Conservation (phyloP, 148 eudicot genomes). For the Tetragonia tetragonoides region DNA sequence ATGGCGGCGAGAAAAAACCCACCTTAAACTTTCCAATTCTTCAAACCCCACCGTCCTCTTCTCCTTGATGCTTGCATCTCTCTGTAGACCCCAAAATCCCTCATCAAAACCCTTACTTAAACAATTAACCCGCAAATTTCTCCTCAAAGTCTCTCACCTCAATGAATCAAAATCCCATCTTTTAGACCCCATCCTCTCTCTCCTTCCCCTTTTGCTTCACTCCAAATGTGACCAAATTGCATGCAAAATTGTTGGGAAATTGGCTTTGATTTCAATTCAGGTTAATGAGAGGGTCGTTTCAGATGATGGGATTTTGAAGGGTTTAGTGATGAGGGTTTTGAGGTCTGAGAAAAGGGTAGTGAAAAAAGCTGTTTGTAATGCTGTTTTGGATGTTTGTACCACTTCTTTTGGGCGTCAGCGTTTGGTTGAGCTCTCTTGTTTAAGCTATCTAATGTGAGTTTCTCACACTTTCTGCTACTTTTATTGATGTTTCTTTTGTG, state of each 20-base stretch:
- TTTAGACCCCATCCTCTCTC: conserved; percentile 29
- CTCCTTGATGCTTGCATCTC: conserved; percentile 32
- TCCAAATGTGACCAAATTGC: conserved; percentile 36
- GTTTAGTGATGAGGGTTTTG: conserved; percentile 17
- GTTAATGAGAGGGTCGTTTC: conserved; percentile 45
- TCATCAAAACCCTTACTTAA: conserved; percentile 23
- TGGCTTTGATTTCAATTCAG: conserved; percentile 44
- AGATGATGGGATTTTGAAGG: conserved; percentile 33
- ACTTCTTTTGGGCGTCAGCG: conserved; percentile 41
- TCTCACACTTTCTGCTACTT: background rate
- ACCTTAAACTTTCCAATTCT: background rate
- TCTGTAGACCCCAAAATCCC: conserved; percentile 25
- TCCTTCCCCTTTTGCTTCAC: conserved; percentile 40
- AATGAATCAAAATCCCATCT: conserved; percentile 13
- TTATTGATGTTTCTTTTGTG: background rate
- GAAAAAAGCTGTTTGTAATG: conserved; percentile 47
- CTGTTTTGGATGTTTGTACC: conserved; percentile 54
- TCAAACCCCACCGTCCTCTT: conserved; percentile 15
- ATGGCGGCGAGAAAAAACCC: background rate
- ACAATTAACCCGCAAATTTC: conserved; percentile 13
- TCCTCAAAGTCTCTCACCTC: conserved; percentile 14
- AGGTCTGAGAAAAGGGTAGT: conserved; percentile 15
- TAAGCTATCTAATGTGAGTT: conserved; percentile 55
- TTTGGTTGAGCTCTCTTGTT: conserved; percentile 40
- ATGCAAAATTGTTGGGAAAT: conserved; percentile 43